These are phyloP conservation scores for Hyphopichia fennica DNA, from an alignment of 1,139 yeast species.

Conservation along the genomic window DNA sequence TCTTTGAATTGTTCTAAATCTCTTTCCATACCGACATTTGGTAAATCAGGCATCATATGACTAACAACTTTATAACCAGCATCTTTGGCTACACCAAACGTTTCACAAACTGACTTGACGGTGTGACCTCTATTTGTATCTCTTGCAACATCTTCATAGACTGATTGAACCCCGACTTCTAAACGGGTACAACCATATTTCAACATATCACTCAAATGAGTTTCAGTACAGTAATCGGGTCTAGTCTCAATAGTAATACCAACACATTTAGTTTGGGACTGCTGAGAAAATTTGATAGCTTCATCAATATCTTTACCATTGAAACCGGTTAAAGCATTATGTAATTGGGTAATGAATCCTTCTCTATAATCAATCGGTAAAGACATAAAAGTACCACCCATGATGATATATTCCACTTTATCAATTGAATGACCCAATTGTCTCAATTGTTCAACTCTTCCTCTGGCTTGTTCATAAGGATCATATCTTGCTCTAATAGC, in stretches of 20 bases:
- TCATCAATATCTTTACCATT: conserved; percentile 88
- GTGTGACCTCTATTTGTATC: conserved; percentile 99
- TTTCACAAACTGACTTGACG: conserved; percentile 92
- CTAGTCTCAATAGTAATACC: conserved; percentile 98
- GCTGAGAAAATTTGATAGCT: conserved; percentile 88
- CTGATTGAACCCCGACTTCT: conserved; percentile 96
- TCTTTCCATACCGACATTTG: conserved; percentile 98
- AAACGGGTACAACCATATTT: conserved; percentile 95
- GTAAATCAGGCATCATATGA: conserved; percentile 99
- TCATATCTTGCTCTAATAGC: conserved; percentile 97
- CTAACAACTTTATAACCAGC: conserved; percentile 97
- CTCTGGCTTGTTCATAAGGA: conserved; percentile 98
- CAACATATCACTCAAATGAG: conserved; percentile 93
- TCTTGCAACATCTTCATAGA: conserved; percentile 97
- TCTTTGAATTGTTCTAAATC: conserved; percentile 94
- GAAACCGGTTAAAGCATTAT: conserved; percentile 93
- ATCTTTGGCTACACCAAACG: conserved; percentile 93
- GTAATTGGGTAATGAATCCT: conserved; percentile 81
- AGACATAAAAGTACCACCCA: conserved; percentile 99
- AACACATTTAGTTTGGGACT: conserved; percentile 93
- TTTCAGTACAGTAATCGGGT: conserved; percentile 97
- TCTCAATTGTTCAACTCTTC: conserved; percentile 92
- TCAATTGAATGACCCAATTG: conserved; percentile 96
- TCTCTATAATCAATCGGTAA: conserved; percentile 88
- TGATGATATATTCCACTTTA: conserved; percentile 93